Base-by-base conservation (phyloP, 169 alveolate genomes). In the Plasmodium fragile region DNA sequence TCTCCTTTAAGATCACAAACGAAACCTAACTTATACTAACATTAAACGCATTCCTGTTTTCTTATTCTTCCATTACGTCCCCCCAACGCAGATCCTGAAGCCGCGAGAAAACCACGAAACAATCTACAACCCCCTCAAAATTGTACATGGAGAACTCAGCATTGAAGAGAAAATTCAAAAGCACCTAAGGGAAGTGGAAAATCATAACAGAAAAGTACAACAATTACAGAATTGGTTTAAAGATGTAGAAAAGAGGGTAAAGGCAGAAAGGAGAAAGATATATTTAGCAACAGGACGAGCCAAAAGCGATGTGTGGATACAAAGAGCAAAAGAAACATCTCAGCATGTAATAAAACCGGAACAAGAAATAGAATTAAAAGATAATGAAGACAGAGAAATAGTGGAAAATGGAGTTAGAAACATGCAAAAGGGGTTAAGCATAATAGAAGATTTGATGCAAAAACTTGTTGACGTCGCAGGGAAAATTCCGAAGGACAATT, bases 331-430 rank as follows among this genome's bases (percentile, higher is more conserved):
- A 81, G 22, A 81, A 55, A 8, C 25, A 59, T 8, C 59, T 55
- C 80, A 55, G 3, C 10, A 81, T 34, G 39, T 25, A 53, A 18
- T 7, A 13, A 18, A 16, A 25, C 13, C 45, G 43, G 91, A 53
- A 41, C 39, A 39, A 41, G 83, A 78, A 55, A 81, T 81, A n/a
- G 10, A 10, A 13, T 22, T 81, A 81, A 30, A 43, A 3, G 91
- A 81, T 32, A 32, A 52, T 7, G 55, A 81, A 32, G 91, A 81
- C 55, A 59, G 59, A 59, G 71, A 65, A 59, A 32, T 81, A 55
- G 59, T 81, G 18, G 81, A 81, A 81, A 81, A 55, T 30, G 91
- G 91, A 7, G 91, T 81, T 41, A 52, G 59, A 1, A 81, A 81
- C 32, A 55, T 81, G 11, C 41, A 81, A 81, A 55, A 53, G 30